phyloP scores from a whole-genome alignment of 805 yeast species.

The Metschnikowia peoriensis region DNA sequence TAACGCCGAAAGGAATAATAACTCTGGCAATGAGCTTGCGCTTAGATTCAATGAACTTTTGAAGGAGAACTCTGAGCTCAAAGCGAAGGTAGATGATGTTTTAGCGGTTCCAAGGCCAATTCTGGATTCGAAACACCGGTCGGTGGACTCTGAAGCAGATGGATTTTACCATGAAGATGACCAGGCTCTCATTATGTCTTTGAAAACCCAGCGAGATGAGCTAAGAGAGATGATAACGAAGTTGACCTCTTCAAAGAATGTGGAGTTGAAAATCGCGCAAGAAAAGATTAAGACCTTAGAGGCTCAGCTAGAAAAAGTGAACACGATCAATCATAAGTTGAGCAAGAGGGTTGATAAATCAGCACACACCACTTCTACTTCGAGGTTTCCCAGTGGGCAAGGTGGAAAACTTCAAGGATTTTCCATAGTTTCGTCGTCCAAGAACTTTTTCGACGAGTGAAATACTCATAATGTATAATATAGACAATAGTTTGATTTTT shows the following conservation, averaged over 20 bases:
- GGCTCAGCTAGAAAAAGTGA: constrained; percentile 28
- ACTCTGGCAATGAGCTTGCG: constrained; percentile 36
- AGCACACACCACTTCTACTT: neutral
- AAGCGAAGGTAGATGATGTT: constrained; percentile 14
- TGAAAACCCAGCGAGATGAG: constrained; percentile 37
- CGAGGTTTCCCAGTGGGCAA: constrained; percentile 10
- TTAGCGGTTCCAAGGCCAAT: neutral
- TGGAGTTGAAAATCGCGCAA: constrained; percentile 34
- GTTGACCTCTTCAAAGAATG: constrained; percentile 34
- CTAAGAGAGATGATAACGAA: constrained; percentile 39
- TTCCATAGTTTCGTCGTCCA: constrained; percentile 34
- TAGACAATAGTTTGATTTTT: neutral
- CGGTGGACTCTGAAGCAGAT: constrained; percentile 6
- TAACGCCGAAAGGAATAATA: constrained; percentile 15
- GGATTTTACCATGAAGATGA: constrained; percentile 12
- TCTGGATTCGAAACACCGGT: neutral
- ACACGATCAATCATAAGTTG: constrained; percentile 33
- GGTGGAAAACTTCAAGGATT: constrained; percentile 43
- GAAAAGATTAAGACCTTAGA: constrained; percentile 37
- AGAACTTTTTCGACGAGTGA: constrained; percentile 18
- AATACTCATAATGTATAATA: neutral
- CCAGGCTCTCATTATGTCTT: constrained; percentile 15
- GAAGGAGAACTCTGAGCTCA: constrained; percentile 42
- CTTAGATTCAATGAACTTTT: constrained; percentile 40
- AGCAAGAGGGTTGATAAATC: constrained; percentile 24